Evolutionary conservation across 495 filamentous ascomycete species (phyloP), one percentile per base, ranked within the genome.

Genomic region (Aspergillus leporis): DNA sequence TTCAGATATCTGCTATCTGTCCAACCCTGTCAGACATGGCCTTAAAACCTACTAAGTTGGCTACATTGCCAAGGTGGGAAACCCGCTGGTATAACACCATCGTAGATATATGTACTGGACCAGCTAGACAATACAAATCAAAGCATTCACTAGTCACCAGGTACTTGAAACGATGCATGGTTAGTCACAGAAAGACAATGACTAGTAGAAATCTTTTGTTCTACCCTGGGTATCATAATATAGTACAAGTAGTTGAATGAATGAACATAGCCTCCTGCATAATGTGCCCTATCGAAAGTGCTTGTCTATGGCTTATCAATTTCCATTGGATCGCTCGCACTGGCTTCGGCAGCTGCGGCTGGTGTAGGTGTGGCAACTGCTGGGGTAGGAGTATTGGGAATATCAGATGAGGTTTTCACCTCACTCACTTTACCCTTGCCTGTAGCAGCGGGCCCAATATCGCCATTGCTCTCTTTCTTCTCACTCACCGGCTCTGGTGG

Each of bases 241-340:
- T 45, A 59, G 43, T 65, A 65, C 62, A 64, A 47, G 9, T 6
- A 14, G 34, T 10, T 41, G n/a, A 3, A 2, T 41, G 16, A n/a
- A n/a, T 6, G 32, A 41, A n/a, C 38, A n/a, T 14, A 41, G 38
- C 10, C 6, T 41, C 14, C 38, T 41, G 38, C 10, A 5, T 41
- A 3, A 5, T 5, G 25, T 28, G 25, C 36, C 16, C 36, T 40
- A 25, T 40, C 31, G 41, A 48, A 25, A 30, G 5, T 38, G 34
- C 5, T 30, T 12, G n/a, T 30, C 49, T 22, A 60, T 57, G 14
- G 46, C 32, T 61, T 61, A 34, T 68, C 63, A 38, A 68, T 22
- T 31, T 64, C 70, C 64, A 72, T 67, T 40, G 65, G 47, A 55
- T 67, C 67, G 51, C 63, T 54, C 28, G 54, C 49, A 25, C 31